Conservation (phyloP, 2,329 filamentous ascomycete genomes). For the Aciculosporium take region DNA sequence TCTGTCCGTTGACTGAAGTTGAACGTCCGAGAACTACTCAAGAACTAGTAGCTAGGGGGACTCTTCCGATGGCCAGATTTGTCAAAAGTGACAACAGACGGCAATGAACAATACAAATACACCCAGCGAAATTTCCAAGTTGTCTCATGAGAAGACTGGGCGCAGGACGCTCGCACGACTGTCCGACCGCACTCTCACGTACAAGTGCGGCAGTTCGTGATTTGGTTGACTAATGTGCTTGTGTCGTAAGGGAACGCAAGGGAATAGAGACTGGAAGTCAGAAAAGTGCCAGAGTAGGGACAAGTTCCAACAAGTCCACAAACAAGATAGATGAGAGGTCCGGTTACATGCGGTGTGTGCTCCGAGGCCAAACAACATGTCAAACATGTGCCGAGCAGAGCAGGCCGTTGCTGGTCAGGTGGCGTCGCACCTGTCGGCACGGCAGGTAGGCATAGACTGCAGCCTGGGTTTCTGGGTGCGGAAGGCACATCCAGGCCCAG, state of each 20-base stretch:
- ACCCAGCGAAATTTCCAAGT: neutral
- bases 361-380: conserved; percentile 2
- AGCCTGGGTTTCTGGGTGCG: neutral
- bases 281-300: neutral
- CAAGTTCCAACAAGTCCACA: neutral
- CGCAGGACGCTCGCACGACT: neutral
- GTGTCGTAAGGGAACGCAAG: neutral
- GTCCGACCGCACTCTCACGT: neutral
- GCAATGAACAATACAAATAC: neutral
- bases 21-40: neutral
- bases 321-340: neutral
- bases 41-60: neutral
- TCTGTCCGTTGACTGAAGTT: neutral
- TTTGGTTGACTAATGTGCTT: neutral
- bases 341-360: neutral
- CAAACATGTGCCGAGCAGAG: conserved; percentile 1
- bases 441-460: no score
- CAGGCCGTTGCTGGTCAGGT: conserved; percentile 4
- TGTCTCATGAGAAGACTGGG: neutral
- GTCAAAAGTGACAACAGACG: neutral
- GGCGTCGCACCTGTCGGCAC: conserved; percentile 3
- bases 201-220: neutral
- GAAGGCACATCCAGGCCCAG: neutral
- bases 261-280: neutral
- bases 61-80: neutral